Percentiles rank a stretch among this genome's conserved stretches.
Conservation (phyloP, 768 basidiomycete species). For the Kondoa subrosea region DNA sequence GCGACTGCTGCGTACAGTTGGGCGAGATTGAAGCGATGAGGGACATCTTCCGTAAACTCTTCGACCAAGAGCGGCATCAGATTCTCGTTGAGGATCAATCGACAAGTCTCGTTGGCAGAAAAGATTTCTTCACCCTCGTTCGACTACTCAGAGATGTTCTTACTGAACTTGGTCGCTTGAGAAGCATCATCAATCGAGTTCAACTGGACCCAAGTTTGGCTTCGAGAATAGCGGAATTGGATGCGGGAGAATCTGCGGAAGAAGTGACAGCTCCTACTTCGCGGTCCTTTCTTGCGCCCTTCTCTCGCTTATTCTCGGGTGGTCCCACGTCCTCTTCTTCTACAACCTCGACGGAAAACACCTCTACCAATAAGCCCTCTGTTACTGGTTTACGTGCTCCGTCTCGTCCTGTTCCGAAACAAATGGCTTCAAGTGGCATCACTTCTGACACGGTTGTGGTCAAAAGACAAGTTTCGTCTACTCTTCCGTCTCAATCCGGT, state of each 20-base stretch:
- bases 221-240: constrained; percentile 50
- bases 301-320: constrained; percentile 27
- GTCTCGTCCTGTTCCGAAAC: constrained; percentile 46
- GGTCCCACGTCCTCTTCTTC: constrained; percentile 9
- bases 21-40: constrained; percentile 53
- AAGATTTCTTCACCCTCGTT: constrained; percentile 65
- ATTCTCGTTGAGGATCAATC: constrained; percentile 33
- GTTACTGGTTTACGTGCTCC: neutral
- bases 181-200: constrained; percentile 69
- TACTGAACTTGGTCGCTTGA: constrained; percentile 60
- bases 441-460: constrained; percentile 80
- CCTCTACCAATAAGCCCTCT: neutral
- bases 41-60: constrained; percentile 49
- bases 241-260: constrained; percentile 43
- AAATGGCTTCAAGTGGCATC: constrained; percentile 66
- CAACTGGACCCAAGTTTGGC: constrained; percentile 74
- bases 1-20: constrained; percentile 9
- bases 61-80: constrained; percentile 47
- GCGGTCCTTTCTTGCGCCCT: constrained; percentile 27
- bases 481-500: neutral
- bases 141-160: constrained; percentile 73
- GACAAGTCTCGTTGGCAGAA: constrained; percentile 40
- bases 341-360: constrained; percentile 3
- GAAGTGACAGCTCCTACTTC: constrained; percentile 26
- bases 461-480: constrained; percentile 15